Conservation (phyloP, 2,329 filamentous ascomycete genomes). For the Chlorencoelia australis region DNA sequence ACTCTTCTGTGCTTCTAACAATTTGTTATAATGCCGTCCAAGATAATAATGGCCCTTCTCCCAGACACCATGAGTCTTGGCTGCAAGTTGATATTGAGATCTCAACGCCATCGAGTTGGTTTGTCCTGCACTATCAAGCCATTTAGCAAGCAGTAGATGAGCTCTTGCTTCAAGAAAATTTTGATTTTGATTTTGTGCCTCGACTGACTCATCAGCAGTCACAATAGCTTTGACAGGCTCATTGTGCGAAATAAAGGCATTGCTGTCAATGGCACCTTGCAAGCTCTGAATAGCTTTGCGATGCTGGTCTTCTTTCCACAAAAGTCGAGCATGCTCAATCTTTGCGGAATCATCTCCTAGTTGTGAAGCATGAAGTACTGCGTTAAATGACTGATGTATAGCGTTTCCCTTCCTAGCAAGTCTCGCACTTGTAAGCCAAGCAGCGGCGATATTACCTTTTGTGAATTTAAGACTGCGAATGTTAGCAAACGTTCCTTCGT, state of each 20-base stretch:
- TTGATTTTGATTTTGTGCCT: constrained; percentile 33
- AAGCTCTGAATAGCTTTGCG: constrained; percentile 90
- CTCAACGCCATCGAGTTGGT: constrained; percentile 74
- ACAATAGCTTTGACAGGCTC: constrained; percentile 14
- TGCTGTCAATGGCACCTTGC: constrained; percentile 72
- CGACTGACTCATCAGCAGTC: constrained; percentile 7
- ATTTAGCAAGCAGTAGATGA: constrained; percentile 84
- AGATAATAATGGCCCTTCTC: constrained; percentile 97
- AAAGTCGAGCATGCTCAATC: constrained; percentile 84
- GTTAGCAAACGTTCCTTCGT: constrained; percentile 22
- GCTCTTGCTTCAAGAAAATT: constrained; percentile 63
- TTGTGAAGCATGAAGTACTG: constrained; percentile 77
- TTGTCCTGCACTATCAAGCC: constrained; percentile 92
- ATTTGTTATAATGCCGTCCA: constrained; percentile 93
- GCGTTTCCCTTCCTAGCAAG: constrained; percentile 79
- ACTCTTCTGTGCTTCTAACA: constrained; percentile 78
- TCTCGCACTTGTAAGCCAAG: constrained; percentile 78
- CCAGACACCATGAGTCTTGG: constrained; percentile 63
- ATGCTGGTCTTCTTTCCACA: constrained; percentile 90
- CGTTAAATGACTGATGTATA: constrained; percentile 82
- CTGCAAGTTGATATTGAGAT: constrained; percentile 72
- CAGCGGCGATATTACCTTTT: constrained; percentile 64
- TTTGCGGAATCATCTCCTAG: constrained; percentile 79
- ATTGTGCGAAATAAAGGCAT: constrained; percentile 52
- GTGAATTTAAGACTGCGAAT: constrained; percentile 41